Percentiles rank a stretch among this genome's conserved stretches.
Conservation (phyloP, 2,329 filamentous ascomycete genomes). For the Colletotrichum sp. region DNA sequence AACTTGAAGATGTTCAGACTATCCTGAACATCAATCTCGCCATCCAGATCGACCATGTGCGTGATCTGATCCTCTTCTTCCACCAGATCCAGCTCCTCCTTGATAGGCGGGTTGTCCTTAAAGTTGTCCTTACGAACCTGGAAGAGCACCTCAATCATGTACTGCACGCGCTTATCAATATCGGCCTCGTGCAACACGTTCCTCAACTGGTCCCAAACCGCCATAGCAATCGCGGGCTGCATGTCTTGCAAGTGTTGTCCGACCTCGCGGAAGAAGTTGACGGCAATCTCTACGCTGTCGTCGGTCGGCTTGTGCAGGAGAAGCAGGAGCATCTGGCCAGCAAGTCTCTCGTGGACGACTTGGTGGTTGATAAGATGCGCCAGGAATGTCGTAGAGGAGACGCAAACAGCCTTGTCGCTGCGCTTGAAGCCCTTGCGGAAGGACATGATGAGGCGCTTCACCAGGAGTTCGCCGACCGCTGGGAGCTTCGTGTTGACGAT, state of each 20-base stretch:
- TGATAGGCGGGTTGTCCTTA: slow-evolving; percentile 90
- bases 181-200: slow-evolving; percentile 95
- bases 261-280: slow-evolving; percentile 90
- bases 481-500: slow-evolving; percentile 98
- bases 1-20: slow-evolving; percentile 95
- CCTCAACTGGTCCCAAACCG: slow-evolving; percentile 94
- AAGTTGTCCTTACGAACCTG: slow-evolving; percentile 96
- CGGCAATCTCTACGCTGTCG: slow-evolving; percentile 96
- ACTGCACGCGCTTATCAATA: slow-evolving; percentile 98
- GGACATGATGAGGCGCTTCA: slow-evolving; percentile 85
- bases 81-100: slow-evolving; percentile 91
- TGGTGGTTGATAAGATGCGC: slow-evolving; percentile 96
- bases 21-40: slow-evolving; percentile 84
- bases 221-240: slow-evolving; percentile 85
- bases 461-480: slow-evolving; percentile 88
- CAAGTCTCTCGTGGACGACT: slow-evolving; percentile 91
- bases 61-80: slow-evolving; percentile 99
- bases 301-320: slow-evolving; percentile 95
- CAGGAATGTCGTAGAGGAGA: slow-evolving; percentile 92
- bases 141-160: slow-evolving; percentile 98
- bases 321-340: slow-evolving; percentile 90
- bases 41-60: slow-evolving; percentile 82
- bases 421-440: slow-evolving; percentile 95
- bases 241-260: slow-evolving; percentile 96
- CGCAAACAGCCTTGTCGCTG: slow-evolving; percentile 95